Evolutionary conservation across 2,329 filamentous ascomycete species (phyloP).

Genomic region (Fonsecaea monophora): DNA sequence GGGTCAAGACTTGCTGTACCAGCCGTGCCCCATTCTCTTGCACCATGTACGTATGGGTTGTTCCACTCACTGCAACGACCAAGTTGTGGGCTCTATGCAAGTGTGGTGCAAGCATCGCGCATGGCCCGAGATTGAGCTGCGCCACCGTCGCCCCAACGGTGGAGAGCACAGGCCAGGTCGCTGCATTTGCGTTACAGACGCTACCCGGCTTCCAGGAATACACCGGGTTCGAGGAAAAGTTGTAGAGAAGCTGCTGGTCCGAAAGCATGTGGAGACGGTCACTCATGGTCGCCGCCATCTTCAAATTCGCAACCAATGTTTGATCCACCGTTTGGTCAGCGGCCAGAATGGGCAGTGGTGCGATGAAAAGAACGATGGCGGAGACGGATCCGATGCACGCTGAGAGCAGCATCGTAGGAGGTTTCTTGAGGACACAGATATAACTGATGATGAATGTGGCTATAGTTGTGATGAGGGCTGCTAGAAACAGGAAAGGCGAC

Average conservation of each 20-base stretch:
- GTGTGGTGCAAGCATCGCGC: slow-evolving; percentile 56
- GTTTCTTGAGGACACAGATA: slow-evolving; percentile 16
- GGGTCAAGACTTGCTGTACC: slow-evolving; percentile 48
- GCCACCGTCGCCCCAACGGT: slow-evolving; percentile 53
- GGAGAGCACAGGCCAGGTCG: slow-evolving; percentile 53
- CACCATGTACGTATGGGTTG: slow-evolving; percentile 56
- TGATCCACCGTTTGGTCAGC: slow-evolving; percentile 52
- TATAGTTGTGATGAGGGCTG: slow-evolving; percentile 13
- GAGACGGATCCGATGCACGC: slow-evolving; percentile 31
- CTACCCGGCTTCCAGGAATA: slow-evolving; percentile 32
- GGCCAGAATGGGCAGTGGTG: slow-evolving; percentile 36
- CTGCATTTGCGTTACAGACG: slow-evolving; percentile 44
- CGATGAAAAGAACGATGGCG: slow-evolving; percentile 38
- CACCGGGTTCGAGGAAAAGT: slow-evolving; percentile 50
- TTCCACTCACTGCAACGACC: slow-evolving; percentile 52
- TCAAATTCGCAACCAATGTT: slow-evolving; percentile 49
- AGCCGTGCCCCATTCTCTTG: slow-evolving; percentile 55
- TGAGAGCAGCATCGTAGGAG: slow-evolving; percentile 25
- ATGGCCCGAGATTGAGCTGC: slow-evolving; percentile 54
- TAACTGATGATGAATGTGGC: slow-evolving; percentile 21
- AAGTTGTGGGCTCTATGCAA: slow-evolving; percentile 54
- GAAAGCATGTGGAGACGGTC: slow-evolving; percentile 53
- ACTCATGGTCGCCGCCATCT: slow-evolving; percentile 53
- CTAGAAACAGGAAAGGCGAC: slow-evolving; percentile 3
- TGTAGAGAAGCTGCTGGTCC: slow-evolving; percentile 57